A percentile compares a stretch with the other conserved stretches of the same genome.
phyloP scores from a whole-genome alignment of 2,329 filamentous ascomycete genomes.

The Claviceps spartinae region DNA sequence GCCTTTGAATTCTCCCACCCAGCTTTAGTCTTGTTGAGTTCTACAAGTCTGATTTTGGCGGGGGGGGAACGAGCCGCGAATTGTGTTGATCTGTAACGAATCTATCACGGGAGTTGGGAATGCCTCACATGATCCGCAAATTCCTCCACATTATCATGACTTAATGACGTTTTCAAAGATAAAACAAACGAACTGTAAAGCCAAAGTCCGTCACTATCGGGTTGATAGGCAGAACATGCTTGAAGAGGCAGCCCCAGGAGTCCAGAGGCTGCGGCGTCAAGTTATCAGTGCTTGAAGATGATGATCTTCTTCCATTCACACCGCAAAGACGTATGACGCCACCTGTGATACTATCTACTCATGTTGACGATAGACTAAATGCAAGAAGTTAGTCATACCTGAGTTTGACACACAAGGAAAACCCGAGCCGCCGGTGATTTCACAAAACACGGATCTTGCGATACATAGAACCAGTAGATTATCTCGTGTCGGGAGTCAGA shows the following conservation, averaged over 20 bases:
- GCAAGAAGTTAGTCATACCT: too few species aligned
- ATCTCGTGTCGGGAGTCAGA: too few species aligned
- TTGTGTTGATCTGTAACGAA: constrained; percentile 5
- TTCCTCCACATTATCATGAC: neutral
- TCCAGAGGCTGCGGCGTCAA: neutral
- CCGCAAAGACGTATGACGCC: neutral
- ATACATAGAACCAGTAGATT: too few species aligned
- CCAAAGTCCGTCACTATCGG: neutral
- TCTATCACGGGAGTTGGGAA: neutral
- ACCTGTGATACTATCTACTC: neutral
- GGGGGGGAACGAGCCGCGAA: constrained; percentile 14
- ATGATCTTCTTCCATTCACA: neutral
- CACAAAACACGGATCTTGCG: too few species aligned
- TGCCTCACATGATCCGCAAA: neutral
- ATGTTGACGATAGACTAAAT: neutral
- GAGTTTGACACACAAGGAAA: too few species aligned
- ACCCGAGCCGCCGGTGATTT: too few species aligned
- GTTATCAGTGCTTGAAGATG: neutral
- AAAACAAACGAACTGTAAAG: too few species aligned
- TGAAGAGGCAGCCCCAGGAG: too few species aligned
- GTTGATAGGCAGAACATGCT: neutral
- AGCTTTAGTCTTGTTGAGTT: neutral
- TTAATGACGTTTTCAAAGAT: neutral
- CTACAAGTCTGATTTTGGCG: constrained; percentile 15
- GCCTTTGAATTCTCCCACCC: neutral